A percentile compares a stretch with the other conserved stretches of the same genome.
Conservation (phyloP, 371 early-diverging fungal species). For the Apophysomyces elegans region DNA sequence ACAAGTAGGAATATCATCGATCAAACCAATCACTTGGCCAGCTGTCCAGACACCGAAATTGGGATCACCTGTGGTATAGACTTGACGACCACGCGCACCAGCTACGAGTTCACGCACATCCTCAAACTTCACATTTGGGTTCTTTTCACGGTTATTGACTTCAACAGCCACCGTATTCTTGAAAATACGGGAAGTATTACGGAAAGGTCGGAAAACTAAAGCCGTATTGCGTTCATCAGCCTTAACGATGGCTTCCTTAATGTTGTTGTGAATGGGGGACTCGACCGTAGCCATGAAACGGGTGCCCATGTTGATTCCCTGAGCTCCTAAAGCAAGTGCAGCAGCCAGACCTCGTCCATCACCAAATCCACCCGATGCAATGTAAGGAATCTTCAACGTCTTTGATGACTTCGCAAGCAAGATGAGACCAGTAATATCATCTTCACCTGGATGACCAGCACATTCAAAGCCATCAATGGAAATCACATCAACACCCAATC, state of each 20-base stretch:
- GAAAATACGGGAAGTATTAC: slow-evolving; percentile 81
- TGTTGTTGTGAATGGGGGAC: slow-evolving; percentile 71
- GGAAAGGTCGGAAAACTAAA: slow-evolving; percentile 77
- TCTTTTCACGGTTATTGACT: slow-evolving; percentile 68
- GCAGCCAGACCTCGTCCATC: slow-evolving; percentile 75
- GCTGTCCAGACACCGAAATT: slow-evolving; percentile 82
- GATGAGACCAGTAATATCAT: slow-evolving; percentile 75
- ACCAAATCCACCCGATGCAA: slow-evolving; percentile 85
- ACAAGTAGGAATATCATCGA: slow-evolving; percentile 82
- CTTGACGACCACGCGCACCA: slow-evolving; percentile 73
- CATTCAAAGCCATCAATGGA: slow-evolving; percentile 85
- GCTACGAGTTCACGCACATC: slow-evolving; percentile 72
- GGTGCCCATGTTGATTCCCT: slow-evolving; percentile 79
- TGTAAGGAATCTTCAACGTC: slow-evolving; percentile 64
- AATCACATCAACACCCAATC: slow-evolving; percentile 64
- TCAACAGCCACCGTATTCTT: slow-evolving; percentile 73
- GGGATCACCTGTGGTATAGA: slow-evolving; percentile 70
- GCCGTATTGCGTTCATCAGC: slow-evolving; percentile 71
- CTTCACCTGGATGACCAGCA: slow-evolving; percentile 87
- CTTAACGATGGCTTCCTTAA: slow-evolving; percentile 77
- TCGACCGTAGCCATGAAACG: slow-evolving; percentile 85
- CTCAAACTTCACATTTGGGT: slow-evolving; percentile 64
- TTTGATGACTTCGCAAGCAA: slow-evolving; percentile 76
- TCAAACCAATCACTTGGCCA: slow-evolving; percentile 75
- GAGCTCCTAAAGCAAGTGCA: slow-evolving; percentile 75